These are phyloP conservation scores for Acer campestre DNA, from an alignment of 345 rosid species.

Conservation along the genomic window DNA sequence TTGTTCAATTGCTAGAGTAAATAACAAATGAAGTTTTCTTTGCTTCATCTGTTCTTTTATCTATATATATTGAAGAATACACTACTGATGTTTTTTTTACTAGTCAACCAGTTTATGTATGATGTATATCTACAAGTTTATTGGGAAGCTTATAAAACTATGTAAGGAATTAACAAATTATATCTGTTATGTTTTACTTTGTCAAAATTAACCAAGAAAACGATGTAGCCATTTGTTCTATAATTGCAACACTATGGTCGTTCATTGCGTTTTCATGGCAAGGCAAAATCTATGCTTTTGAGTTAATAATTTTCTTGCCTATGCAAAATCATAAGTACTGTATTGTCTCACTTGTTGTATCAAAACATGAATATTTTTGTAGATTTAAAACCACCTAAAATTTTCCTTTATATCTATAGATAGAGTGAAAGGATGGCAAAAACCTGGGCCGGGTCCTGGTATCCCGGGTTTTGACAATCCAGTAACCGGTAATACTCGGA, in stretches of 20 bases:
- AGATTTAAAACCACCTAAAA: neutral
- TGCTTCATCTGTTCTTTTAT: neutral
- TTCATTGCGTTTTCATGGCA: neutral
- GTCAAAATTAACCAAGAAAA: neutral
- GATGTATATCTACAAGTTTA: neutral
- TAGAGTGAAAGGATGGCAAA: neutral
- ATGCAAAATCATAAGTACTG: neutral
- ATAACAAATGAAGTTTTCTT: neutral
- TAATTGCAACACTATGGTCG: neutral
- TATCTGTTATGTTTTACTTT: neutral
- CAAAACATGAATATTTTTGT: neutral
- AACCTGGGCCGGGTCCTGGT: no score
- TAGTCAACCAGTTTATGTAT: neutral
- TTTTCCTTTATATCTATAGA: neutral
- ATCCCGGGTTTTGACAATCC: no score
- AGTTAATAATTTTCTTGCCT: no score
- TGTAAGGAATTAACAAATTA: neutral
- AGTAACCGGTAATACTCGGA: no score
- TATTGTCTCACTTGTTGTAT: neutral
- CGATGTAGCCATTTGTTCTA: neutral
- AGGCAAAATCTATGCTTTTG: neutral
- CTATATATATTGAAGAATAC: neutral
- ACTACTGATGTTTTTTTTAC: neutral
- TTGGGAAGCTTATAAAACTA: neutral
- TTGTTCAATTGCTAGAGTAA: conserved; percentile 19